Evolutionary conservation across 140 eudicot species (phyloP).

Genomic region (Anethum foeniculum): DNA sequence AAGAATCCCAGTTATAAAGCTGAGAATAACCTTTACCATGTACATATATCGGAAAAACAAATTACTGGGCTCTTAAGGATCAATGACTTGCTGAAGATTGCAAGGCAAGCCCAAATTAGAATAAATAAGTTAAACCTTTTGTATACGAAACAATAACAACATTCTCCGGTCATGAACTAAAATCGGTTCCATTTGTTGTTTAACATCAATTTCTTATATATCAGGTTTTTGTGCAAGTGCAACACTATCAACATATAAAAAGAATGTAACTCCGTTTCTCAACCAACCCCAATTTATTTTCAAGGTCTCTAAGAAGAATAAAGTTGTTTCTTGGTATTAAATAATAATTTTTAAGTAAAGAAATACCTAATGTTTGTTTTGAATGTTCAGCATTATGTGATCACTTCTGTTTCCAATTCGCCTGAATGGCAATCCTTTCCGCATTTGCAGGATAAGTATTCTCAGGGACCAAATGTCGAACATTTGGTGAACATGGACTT

Average conservation of each 20-base stretch:
- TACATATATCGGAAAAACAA: conserved; percentile 30
- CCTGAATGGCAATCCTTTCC: neutral
- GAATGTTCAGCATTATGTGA: conserved; percentile 61
- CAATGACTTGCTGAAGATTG: conserved; percentile 44
- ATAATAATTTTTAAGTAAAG: conserved; percentile 51
- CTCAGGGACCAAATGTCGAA: neutral
- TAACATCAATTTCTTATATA: conserved; percentile 47
- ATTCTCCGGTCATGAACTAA: conserved; percentile 57
- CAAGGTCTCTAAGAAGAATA: conserved; percentile 78
- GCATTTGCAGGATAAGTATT: neutral
- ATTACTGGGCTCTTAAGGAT: conserved; percentile 52
- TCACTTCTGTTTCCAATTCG: neutral
- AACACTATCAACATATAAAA: conserved; percentile 57
- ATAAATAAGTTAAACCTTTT: conserved; percentile 42
- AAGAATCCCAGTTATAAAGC: too few relatives aligned
- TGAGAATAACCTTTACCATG: too few relatives aligned
- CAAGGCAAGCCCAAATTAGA: conserved; percentile 57
- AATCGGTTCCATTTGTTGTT: conserved; percentile 60
- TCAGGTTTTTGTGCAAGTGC: conserved; percentile 47
- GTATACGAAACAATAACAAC: conserved; percentile 66
- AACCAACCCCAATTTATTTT: conserved; percentile 82
- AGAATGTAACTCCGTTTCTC: conserved; percentile 74
- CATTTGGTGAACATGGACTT: neutral
- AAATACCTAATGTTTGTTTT: conserved; percentile 54
- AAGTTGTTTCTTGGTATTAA: conserved; percentile 46